These are phyloP conservation scores for Capillidium rhysosporum DNA, from an alignment of 371 early-diverging fungal species.

Conservation along the genomic window DNA sequence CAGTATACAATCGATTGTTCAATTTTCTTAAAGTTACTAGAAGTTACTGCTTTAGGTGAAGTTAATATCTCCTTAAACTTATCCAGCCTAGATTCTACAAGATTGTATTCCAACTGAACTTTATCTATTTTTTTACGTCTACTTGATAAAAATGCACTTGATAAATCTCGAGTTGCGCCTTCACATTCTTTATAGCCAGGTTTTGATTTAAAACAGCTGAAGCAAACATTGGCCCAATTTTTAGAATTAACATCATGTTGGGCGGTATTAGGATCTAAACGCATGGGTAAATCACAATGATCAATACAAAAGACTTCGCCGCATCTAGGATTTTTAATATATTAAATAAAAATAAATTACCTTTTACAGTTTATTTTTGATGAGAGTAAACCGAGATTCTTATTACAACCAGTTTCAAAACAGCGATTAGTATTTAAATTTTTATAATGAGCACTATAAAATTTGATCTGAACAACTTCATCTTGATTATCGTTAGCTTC, in stretches of 20 bases:
- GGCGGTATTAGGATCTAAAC: neutral
- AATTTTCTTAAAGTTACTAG: slow-evolving; percentile 9
- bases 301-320: slow-evolving; percentile 4
- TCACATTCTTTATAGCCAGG: neutral
- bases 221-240: neutral
- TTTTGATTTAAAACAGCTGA: neutral
- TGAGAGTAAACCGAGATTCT: neutral
- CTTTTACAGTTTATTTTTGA: slow-evolving; percentile 2
- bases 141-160: neutral
- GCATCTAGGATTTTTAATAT: neutral
- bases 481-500: too few relatives aligned
- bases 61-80: slow-evolving; percentile 18
- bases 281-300: neutral
- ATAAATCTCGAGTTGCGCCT: neutral
- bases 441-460: neutral
- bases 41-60: too few relatives aligned
- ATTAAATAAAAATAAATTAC: slow-evolving; percentile 1
- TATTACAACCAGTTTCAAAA: neutral
- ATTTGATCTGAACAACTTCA: too few relatives aligned
- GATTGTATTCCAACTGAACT: slow-evolving; percentile 44
- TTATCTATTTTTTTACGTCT: neutral
- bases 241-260: neutral
- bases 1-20: slow-evolving; percentile 41
- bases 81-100: slow-evolving; percentile 68
- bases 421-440: neutral